Conservation (phyloP, 768 basidiomycete genomes). For the Mycena leptocephala region DNA sequence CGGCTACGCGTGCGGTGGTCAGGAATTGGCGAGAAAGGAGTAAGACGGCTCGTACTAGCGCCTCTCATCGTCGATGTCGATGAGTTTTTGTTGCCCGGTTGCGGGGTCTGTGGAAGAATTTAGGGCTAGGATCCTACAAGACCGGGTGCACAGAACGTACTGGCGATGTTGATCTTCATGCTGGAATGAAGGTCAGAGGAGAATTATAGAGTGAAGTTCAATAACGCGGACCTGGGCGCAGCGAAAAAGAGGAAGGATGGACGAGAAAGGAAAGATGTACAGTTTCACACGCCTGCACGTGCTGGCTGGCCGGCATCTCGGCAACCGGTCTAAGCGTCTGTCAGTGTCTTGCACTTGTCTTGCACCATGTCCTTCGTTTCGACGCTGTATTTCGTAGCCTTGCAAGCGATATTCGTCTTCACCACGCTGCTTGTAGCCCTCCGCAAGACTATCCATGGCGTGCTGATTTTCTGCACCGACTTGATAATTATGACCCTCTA, state of each 20-base stretch:
- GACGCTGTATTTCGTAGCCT: no score
- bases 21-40: background rate
- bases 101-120: constrained; percentile 81
- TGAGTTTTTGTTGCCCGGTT: constrained; percentile 96
- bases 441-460: no score
- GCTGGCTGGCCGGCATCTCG: background rate
- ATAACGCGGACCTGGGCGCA: constrained; percentile 14
- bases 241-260: background rate
- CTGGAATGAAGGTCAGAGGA: constrained; percentile 48
- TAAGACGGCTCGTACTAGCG: constrained; percentile 73
- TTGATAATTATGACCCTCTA: background rate
- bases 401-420: no score
- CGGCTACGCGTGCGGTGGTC: constrained; percentile 68
- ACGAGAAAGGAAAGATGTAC: background rate
- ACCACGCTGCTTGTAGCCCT: no score
- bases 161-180: constrained; percentile 99
- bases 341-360: no score
- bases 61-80: constrained; percentile 95
- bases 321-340: no score
- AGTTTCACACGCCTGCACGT: background rate
- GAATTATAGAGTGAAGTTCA: background rate
- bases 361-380: no score
- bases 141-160: constrained; percentile 63
- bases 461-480: background rate
- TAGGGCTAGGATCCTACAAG: constrained; percentile 29